A percentile compares a stretch with the other conserved stretches of the same genome.
Evolutionary conservation across 2,329 filamentous ascomycete genomes (phyloP).

Genomic region (Harringtonia lauricola): DNA sequence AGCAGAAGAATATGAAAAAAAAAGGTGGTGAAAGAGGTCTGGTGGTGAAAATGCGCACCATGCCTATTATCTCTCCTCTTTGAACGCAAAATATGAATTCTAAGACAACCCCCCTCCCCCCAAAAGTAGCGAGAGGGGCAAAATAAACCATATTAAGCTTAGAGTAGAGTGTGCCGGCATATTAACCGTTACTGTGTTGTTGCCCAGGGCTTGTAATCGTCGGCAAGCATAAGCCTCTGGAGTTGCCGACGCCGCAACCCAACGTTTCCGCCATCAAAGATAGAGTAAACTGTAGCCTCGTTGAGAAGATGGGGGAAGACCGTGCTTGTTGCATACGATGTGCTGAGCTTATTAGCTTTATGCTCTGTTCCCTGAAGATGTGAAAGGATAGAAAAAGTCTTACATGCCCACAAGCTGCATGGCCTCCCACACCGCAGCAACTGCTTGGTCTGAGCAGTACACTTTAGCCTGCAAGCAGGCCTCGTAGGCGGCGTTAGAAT

Average conservation of each 20-base stretch:
- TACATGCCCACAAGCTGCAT: slow-evolving; percentile 35
- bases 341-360: too few relatives aligned
- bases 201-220: slow-evolving; percentile 21
- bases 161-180: too few relatives aligned
- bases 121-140: too few relatives aligned
- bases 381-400: background rate
- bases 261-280: slow-evolving; percentile 40
- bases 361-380: background rate
- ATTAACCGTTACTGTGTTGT: too few relatives aligned
- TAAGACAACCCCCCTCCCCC: too few relatives aligned
- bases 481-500: slow-evolving; percentile 26
- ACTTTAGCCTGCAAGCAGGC: slow-evolving; percentile 30
- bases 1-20: too few relatives aligned
- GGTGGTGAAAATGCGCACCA: too few relatives aligned
- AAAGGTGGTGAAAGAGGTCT: too few relatives aligned
- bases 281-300: slow-evolving; percentile 27
- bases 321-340: too few relatives aligned
- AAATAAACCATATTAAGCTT: too few relatives aligned
- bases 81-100: too few relatives aligned
- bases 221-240: slow-evolving; percentile 26
- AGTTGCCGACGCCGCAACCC: slow-evolving; percentile 34
- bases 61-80: too few relatives aligned
- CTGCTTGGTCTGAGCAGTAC: slow-evolving; percentile 34
- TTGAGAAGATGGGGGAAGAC: slow-evolving; percentile 10
- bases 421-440: slow-evolving; percentile 33